These are phyloP conservation scores for Vickermania ingenoplastis DNA, from an alignment of 208 protist species.

Conservation along the genomic window DNA sequence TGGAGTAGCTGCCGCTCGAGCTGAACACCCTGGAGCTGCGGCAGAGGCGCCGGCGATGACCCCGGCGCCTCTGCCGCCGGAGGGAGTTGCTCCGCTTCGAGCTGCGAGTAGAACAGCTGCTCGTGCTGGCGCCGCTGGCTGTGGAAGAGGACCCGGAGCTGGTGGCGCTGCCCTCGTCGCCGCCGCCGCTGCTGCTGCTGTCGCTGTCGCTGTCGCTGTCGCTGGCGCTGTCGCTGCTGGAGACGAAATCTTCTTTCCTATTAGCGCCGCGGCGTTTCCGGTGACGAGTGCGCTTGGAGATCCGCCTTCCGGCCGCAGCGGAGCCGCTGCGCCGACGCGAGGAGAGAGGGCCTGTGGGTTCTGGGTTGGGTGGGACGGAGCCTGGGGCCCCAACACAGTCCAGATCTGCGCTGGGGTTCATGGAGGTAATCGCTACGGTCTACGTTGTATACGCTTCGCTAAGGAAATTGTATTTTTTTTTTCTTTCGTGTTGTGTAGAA, in stretches of 20 bases:
- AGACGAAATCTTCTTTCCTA: neutral
- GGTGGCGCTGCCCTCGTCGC: slow-evolving; percentile 9
- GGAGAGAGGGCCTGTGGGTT: too few species aligned
- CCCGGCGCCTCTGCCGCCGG: neutral
- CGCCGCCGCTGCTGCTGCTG: slow-evolving; percentile 1
- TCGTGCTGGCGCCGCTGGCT: neutral
- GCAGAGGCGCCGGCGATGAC: neutral
- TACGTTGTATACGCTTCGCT: too few species aligned
- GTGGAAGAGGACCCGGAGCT: slow-evolving; percentile 4
- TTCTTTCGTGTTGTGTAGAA: too few species aligned
- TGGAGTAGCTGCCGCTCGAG: neutral
- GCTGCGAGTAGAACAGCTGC: slow-evolving; percentile 1
- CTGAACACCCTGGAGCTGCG: neutral
- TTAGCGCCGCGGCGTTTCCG: too few species aligned
- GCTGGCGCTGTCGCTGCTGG: neutral
- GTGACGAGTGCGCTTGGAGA: neutral
- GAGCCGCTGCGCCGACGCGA: too few species aligned
- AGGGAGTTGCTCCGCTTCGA: neutral
- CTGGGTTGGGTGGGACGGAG: too few species aligned
- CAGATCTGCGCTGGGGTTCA: too few species aligned
- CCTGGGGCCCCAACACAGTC: too few species aligned
- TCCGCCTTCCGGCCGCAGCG: too few species aligned
- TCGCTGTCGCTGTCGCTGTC: slow-evolving; percentile 4
- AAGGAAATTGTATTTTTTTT: too few species aligned
- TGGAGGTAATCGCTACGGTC: too few species aligned